Base-by-base conservation (phyloP, 2,329 filamentous ascomycete species). In the Stachybotrys elegans region DNA sequence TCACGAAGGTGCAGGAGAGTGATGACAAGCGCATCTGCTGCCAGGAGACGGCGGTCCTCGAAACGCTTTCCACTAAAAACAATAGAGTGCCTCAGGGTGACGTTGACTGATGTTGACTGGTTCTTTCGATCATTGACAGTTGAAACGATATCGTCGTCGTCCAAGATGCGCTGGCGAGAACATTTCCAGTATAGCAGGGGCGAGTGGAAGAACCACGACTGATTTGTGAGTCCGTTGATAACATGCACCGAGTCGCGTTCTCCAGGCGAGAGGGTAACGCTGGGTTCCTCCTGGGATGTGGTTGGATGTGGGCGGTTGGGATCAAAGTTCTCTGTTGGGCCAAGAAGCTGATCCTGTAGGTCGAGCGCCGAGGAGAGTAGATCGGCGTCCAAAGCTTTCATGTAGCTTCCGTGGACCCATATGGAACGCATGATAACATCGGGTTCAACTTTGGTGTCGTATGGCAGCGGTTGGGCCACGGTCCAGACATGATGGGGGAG, bases 11-110 rank as follows among this genome's bases (percentile, higher is more conserved):
- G 84, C 47, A 91, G 76, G 6, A 92, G 66, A 6, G 86, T 90
- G 47, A 92, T 82, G 43, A 92, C 86, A 5, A 92, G 70, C 3
- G 87, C 84, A 66, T 92, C 87, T 2, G 84, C 86, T 5, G 85
- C 85, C 20, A 83, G 69, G 3, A 92, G 71, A 42, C 71, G 76
- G 11, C 79, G 76, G 45, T 86, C 79, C 45, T 83, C 76, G 51
- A 89, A 91, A 4, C 76, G 73, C 58, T 91, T 90, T n/a, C 87
- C 87, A 46, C 86, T 88, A 53, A 92, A 89, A 16, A 91, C 86
- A 42, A 87, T 88, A 3, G 85, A 87, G 55, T 88, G 86, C 9
- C 86, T 78, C 22, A 92, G 67, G 1, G 85, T 88, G 35, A 89
- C 71, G 57, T 90, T 88, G 54, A 87, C 78, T 2, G 78, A 79